Evolutionary conservation across 495 filamentous ascomycete genomes (phyloP).

Genomic region (Penicillium chermesinum): DNA sequence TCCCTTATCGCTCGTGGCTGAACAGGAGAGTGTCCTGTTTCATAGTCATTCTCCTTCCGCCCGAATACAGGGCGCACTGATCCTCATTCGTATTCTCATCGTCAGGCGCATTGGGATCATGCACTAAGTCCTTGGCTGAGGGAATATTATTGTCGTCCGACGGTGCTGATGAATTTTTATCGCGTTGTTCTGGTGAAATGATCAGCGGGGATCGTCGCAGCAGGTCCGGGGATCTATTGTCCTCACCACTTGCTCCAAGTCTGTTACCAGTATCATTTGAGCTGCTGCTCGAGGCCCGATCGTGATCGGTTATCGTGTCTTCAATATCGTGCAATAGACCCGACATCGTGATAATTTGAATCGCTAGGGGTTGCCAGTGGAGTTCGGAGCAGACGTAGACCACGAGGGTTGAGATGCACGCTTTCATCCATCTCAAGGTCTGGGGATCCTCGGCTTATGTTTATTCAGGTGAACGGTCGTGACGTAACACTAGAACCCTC

Average conservation of each 20-base stretch:
- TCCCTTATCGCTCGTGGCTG: background rate
- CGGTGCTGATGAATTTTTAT: too few relatives aligned
- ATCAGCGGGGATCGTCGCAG: background rate
- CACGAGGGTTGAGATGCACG: too few relatives aligned
- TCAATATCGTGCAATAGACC: background rate
- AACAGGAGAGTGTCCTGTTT: background rate
- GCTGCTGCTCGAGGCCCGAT: background rate
- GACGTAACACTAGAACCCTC: background rate
- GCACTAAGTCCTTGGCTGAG: background rate
- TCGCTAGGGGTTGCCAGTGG: background rate
- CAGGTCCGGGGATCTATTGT: background rate
- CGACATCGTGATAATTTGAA: background rate
- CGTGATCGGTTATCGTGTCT: background rate
- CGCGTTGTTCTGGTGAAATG: background rate
- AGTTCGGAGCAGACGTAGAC: too few relatives aligned
- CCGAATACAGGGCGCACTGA: background rate
- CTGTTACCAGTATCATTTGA: background rate
- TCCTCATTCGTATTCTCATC: background rate
- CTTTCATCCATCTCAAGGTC: too few relatives aligned
- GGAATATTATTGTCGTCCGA: background rate
- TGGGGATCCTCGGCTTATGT: too few relatives aligned
- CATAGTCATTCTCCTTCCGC: background rate
- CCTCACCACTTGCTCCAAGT: background rate
- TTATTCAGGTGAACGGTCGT: background rate
- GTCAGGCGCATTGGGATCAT: background rate